Evolutionary conservation across 257 asterid species (phyloP).

Genomic region (Paraleonurus japonicus): DNA sequence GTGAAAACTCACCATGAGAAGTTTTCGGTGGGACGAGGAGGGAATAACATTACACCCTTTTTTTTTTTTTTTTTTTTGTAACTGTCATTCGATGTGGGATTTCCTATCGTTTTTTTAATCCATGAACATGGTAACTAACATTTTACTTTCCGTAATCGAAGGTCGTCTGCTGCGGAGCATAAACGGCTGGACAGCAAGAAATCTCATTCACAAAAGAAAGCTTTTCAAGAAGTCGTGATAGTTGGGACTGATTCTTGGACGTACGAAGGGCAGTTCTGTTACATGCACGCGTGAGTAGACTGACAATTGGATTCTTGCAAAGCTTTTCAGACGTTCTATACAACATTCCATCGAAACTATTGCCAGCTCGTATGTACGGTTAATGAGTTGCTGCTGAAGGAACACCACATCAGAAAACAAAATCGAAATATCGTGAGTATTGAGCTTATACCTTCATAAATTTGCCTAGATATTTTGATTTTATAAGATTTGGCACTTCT

Average conservation of each 20-base stretch:
- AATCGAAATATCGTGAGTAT: neutral
- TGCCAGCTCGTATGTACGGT: conserved; percentile 7
- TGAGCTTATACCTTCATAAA: neutral
- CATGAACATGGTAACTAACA: neutral
- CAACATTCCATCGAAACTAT: neutral
- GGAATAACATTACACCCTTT: no score
- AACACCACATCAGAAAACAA: neutral
- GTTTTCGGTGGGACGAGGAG: no score
- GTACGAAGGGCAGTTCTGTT: neutral
- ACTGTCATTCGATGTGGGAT: neutral
- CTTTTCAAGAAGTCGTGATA: conserved; percentile 55
- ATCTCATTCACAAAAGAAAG: conserved; percentile 70
- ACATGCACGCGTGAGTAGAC: neutral
- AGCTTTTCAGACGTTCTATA: conserved; percentile 2
- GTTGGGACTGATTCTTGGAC: conserved; percentile 51
- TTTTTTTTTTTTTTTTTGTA: no score
- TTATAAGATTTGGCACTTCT: neutral
- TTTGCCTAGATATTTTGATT: neutral
- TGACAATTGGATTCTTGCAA: neutral
- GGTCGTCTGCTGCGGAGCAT: conserved; percentile 78
- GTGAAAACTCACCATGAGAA: no score
- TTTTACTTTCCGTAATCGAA: conserved; percentile 21
- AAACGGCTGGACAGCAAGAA: conserved; percentile 74
- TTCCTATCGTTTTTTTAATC: neutral
- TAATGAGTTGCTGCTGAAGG: conserved; percentile 22